Evolutionary conservation across 768 basidiomycete species (phyloP).

Genomic region (Austroboletus eburneus): DNA sequence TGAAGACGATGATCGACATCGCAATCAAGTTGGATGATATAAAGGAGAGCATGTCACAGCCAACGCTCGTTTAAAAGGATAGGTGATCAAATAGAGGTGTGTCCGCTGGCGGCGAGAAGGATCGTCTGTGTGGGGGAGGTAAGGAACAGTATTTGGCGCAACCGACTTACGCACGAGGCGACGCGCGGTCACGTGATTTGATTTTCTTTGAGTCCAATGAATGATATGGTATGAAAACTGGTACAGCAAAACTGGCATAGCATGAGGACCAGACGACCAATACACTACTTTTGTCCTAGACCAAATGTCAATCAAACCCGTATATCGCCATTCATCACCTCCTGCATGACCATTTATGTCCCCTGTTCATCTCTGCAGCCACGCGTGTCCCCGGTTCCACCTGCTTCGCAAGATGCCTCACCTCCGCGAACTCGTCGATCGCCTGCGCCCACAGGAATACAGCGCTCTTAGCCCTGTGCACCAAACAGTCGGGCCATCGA

Average conservation of each 20-base stretch:
- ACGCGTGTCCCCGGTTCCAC: constrained; percentile 9
- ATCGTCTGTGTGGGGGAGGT: neutral
- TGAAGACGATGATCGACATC: constrained; percentile 9
- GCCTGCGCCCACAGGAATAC: constrained; percentile 78
- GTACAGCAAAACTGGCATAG: too few species aligned
- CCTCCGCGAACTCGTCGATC: constrained; percentile 63
- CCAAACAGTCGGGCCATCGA: constrained; percentile 52
- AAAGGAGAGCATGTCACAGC: constrained; percentile 15
- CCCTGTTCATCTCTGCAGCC: constrained; percentile 10
- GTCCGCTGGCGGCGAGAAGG: constrained; percentile 12
- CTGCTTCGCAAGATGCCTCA: constrained; percentile 62
- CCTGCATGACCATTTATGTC: constrained; percentile 23
- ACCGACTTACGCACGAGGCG: too few species aligned
- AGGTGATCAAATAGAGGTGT: neutral
- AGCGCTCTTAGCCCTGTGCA: constrained; percentile 58
- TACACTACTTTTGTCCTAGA: too few species aligned
- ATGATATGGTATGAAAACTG: too few species aligned
- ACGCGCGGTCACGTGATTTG: too few species aligned
- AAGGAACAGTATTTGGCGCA: too few species aligned
- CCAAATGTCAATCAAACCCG: too few species aligned
- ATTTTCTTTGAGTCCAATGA: too few species aligned
- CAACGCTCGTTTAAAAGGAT: too few species aligned
- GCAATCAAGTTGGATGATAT: constrained; percentile 3
- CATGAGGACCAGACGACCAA: too few species aligned
- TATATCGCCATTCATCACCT: constrained; percentile 19